A percentile compares a stretch with the other conserved stretches of the same genome.
Conservation (phyloP, 2,329 filamentous ascomycete genomes). For the Akanthomyces lecanii region DNA sequence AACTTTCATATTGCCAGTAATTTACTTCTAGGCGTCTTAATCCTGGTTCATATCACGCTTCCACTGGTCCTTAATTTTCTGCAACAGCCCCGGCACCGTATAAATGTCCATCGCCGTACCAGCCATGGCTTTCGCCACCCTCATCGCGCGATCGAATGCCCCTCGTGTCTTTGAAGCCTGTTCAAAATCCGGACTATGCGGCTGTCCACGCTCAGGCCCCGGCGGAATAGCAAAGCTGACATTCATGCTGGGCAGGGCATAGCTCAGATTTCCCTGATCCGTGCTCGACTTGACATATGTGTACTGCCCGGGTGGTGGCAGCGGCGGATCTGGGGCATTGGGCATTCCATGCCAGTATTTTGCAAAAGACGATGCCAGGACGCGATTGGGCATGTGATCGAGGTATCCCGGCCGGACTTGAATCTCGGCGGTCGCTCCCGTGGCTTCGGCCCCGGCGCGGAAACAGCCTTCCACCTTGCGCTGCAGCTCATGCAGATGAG, state of each 20-base stretch:
- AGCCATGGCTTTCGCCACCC: conserved; percentile 24
- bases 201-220: conserved; percentile 22
- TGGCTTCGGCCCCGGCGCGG: conserved; percentile 34
- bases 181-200: conserved; percentile 24
- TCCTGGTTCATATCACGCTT: conserved; percentile 19
- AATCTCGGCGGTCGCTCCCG: conserved; percentile 45
- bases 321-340: conserved; percentile 23
- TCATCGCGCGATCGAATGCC: conserved; percentile 23
- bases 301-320: conserved; percentile 36
- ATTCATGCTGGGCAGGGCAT: conserved; percentile 52
- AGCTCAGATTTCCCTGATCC: conserved; percentile 56
- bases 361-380: conserved; percentile 42
- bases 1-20: not conserved
- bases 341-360: conserved; percentile 40
- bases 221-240: conserved; percentile 49
- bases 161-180: conserved; percentile 22
- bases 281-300: conserved; percentile 50
- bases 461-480: conserved; percentile 41
- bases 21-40: not conserved
- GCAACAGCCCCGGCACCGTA: conserved; percentile 20
- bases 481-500: conserved; percentile 35
- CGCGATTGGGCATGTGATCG: conserved; percentile 51
- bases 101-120: conserved; percentile 24
- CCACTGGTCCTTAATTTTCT: conserved; percentile 24
- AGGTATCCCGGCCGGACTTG: conserved; percentile 40